phyloP scores from a whole-genome alignment of 805 yeast genomes.

The Yarrowia sp. region DNA sequence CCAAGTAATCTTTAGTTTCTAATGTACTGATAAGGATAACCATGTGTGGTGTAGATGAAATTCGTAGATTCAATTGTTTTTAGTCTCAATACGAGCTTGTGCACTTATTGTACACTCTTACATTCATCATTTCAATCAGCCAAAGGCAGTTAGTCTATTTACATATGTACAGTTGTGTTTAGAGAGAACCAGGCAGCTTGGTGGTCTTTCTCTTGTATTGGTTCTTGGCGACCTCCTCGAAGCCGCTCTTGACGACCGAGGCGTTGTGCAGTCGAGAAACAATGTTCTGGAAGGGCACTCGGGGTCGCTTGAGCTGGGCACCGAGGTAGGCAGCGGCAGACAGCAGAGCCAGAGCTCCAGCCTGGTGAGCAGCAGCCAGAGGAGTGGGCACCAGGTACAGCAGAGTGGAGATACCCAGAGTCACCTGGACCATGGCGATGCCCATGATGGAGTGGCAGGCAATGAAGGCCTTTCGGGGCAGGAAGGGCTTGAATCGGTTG shows the following conservation, averaged over 20 bases:
- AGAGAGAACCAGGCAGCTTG: conserved; percentile 34
- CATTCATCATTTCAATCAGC: background rate
- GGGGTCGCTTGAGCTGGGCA: conserved; percentile 65
- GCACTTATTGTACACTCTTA: background rate
- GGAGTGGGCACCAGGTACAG: conserved; percentile 90
- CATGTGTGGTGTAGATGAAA: background rate
- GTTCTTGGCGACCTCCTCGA: conserved; percentile 38
- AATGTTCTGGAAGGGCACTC: conserved; percentile 46
- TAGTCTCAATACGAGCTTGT: no score
- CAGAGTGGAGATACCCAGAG: conserved; percentile 85
- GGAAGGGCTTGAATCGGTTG: conserved; percentile 58
- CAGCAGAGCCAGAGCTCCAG: conserved; percentile 89
- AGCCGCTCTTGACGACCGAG: conserved; percentile 27
- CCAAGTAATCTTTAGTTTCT: conserved; percentile 17
- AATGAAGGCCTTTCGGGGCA: conserved; percentile 64
- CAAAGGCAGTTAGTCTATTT: conserved; percentile 36
- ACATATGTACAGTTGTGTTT: conserved; percentile 32
- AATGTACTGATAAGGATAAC: conserved; percentile 14
- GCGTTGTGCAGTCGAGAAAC: conserved; percentile 37
- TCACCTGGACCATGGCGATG: conserved; percentile 78
- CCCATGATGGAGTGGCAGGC: conserved; percentile 79
- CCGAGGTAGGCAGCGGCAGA: conserved; percentile 76
- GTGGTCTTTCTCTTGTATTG: conserved; percentile 37
- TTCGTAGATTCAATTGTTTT: no score
- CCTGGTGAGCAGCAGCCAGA: conserved; percentile 94